Base-by-base conservation (phyloP, 2,329 filamentous ascomycete genomes). In the Verticillium isaacii region DNA sequence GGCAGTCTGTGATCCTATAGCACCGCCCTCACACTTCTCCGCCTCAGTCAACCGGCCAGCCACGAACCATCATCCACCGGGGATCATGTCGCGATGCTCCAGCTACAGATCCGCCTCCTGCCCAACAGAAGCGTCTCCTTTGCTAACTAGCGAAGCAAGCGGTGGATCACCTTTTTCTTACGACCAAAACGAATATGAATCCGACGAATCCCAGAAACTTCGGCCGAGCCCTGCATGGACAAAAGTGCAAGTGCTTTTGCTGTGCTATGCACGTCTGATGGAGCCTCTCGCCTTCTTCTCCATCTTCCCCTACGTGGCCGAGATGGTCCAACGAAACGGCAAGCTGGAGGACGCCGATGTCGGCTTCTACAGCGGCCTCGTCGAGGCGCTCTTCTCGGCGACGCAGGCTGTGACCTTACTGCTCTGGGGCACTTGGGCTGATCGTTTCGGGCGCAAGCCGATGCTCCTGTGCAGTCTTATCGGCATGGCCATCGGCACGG, bases 231-330 rank as follows among this genome's bases (percentile, higher is more conserved):
- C 54, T n/a, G 9, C 54, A 32, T 15, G 15, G 14, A 32, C 86
- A n/a, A 79, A 77, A 64, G 60, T 71, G n/a, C 91, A 94, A 72
- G 86, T 95, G 59, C 73, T 89, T 36, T 74, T 90, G 12, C 84
- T 95, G 14, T 94, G 91, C 78, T 90, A 87, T 71, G 87, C 88
- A 1, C 85, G 90, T 6, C 71, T 91, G 32, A 79, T 91, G 55
- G 91, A 94, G 69, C 90, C 91, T 1, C 82, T 93, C 50, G 89
- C 90, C n/a, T 94, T 92, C 77, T 94, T 93, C 78, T 86, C 82
- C 71, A 92, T 94, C 72, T 90, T 94, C 68, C 89, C 91, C 1
- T 94, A 90, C 75, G 84, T 95, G 74, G 91, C 88, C 69, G 80
- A 89, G 70, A 94, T 94, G 91, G 86, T 91, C 41, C 78, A 85